Conservation (phyloP, 306 rosid genomes). For the Glycyrrhiza uralensis region DNA sequence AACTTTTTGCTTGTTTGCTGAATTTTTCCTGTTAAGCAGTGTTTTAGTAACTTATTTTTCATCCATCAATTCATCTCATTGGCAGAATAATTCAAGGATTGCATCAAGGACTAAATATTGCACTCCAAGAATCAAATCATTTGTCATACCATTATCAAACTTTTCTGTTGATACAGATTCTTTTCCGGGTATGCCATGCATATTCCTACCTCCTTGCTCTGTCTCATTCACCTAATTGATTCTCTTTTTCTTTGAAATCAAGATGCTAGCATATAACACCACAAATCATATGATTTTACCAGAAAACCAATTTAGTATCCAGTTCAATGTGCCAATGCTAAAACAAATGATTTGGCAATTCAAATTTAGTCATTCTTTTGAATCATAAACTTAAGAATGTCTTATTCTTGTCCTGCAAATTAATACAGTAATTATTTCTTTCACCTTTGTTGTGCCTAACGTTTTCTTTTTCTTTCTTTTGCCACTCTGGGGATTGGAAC, state of each 20-base stretch:
- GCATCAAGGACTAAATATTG: slow-evolving; percentile 85
- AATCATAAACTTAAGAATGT: neutral
- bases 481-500: slow-evolving; percentile 33
- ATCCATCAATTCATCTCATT: slow-evolving; percentile 12
- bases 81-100: slow-evolving; percentile 74
- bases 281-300: neutral
- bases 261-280: neutral
- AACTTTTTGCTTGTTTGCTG: neutral
- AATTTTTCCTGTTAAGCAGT: slow-evolving; percentile 3
- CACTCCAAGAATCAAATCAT: slow-evolving; percentile 91
- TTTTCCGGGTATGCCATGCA: slow-evolving; percentile 63
- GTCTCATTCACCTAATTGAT: neutral
- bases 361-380: neutral
- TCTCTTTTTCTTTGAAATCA: neutral
- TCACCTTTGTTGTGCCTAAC: slow-evolving; percentile 15
- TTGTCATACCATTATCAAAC: slow-evolving; percentile 72
- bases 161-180: slow-evolving; percentile 62
- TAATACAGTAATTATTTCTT: neutral
- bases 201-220: neutral
- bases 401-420: neutral
- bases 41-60: slow-evolving; percentile 2
- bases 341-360: slow-evolving; percentile 4
- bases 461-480: slow-evolving; percentile 19
- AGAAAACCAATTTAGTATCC: neutral
- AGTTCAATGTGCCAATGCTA: neutral